A percentile compares a stretch with the other conserved stretches of the same genome.
Conservation (phyloP, 805 yeast species). For the Ogataea populi-albae region DNA sequence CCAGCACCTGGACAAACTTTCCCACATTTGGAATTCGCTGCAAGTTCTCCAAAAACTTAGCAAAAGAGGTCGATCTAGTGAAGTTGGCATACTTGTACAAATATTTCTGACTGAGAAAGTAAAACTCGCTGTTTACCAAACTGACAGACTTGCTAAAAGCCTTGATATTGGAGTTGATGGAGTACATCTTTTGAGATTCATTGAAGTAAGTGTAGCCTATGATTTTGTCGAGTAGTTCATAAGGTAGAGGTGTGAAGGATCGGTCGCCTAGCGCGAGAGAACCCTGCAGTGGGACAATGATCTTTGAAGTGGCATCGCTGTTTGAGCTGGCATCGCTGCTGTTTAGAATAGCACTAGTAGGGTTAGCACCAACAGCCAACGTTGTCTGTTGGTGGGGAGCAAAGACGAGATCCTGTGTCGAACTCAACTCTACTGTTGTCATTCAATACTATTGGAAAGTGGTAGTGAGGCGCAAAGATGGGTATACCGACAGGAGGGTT, state of each 20-base stretch:
- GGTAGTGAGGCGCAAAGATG: too few relatives aligned
- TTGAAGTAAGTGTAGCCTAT: constrained; percentile 31
- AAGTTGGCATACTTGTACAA: constrained; percentile 67
- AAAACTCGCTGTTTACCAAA: constrained; percentile 54
- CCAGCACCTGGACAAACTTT: constrained; percentile 68
- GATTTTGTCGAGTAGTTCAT: constrained; percentile 33
- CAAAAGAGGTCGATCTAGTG: constrained; percentile 78
- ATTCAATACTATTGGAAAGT: constrained; percentile 7
- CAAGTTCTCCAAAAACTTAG: constrained; percentile 60
- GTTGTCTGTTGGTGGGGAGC: constrained; percentile 1
- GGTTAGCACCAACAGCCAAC: too few relatives aligned
- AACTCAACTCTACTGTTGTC: constrained; percentile 20
- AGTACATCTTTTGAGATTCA: constrained; percentile 26
- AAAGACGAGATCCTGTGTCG: constrained; percentile 14
- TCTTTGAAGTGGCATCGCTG: too few relatives aligned
- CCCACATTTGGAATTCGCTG: constrained; percentile 47
- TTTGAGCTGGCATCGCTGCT: too few relatives aligned
- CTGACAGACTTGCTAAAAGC: constrained; percentile 26
- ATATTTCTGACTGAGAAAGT: constrained; percentile 54
- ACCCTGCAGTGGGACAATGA: too few relatives aligned
- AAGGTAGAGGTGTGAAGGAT: constrained; percentile 33
- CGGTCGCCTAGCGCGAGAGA: too few relatives aligned
- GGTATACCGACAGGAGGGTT: too few relatives aligned
- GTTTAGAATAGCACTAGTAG: too few relatives aligned
- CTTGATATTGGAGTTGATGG: constrained; percentile 30